Percentiles rank a stretch among this genome's conserved stretches.
Conservation (phyloP, 495 filamentous ascomycete species). For the Hamigera avellanea region DNA sequence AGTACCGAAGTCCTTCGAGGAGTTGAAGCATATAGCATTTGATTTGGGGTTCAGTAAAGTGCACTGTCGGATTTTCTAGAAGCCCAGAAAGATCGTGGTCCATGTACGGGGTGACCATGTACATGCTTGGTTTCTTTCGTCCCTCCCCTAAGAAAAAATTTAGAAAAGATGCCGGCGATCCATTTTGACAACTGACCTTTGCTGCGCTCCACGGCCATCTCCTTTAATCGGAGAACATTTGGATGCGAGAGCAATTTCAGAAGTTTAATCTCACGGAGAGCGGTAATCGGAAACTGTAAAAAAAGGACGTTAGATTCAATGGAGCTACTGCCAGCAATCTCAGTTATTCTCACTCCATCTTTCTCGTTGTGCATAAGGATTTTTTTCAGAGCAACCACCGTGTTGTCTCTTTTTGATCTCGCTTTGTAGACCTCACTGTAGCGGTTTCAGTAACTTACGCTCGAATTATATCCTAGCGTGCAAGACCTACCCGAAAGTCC, state of each 20-base stretch:
- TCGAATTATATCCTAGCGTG: too few relatives aligned
- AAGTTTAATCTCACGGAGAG: slow-evolving; percentile 94
- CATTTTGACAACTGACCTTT: slow-evolving; percentile 35
- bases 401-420: slow-evolving; percentile 57
- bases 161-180: slow-evolving; percentile 1
- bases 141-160: slow-evolving; percentile 45
- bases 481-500: slow-evolving; percentile 77
- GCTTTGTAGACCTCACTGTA: slow-evolving; percentile 84
- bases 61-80: slow-evolving; percentile 84
- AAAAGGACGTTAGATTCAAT: too few relatives aligned
- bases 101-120: slow-evolving; percentile 99
- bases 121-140: slow-evolving; percentile 77
- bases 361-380: slow-evolving; percentile 94
- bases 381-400: slow-evolving; percentile 85
- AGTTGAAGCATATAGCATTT: slow-evolving; percentile 98
- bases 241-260: slow-evolving; percentile 85
- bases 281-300: slow-evolving; percentile 81
- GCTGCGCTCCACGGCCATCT: slow-evolving; percentile 87
- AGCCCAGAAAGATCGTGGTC: slow-evolving; percentile 95
- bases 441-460: slow-evolving; percentile 6
- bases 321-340: background rate
- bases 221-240: slow-evolving; percentile 78
- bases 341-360: slow-evolving; percentile 56
- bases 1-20: slow-evolving; percentile 75
- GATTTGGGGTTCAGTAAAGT: slow-evolving; percentile 78